Evolutionary conservation across 768 basidiomycete species (phyloP).

Genomic region (Gloeopeniophorella convolvens): DNA sequence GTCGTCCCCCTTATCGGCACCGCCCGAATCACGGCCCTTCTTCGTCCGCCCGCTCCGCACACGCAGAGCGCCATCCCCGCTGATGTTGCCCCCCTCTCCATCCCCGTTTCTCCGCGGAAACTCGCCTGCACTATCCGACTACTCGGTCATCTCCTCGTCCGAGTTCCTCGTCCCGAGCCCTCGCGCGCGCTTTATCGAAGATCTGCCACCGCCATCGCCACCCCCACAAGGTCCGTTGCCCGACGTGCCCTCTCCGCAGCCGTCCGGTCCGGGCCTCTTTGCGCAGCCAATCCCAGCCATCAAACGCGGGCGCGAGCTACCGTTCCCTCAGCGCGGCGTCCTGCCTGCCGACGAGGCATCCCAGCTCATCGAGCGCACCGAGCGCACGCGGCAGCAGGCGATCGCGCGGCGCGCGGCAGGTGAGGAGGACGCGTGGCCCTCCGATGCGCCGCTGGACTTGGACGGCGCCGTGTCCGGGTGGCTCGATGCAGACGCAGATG

Average conservation of each 20-base stretch:
- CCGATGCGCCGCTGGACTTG: background rate
- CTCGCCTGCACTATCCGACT: slow-evolving; percentile 12
- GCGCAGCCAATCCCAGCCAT: slow-evolving; percentile 10
- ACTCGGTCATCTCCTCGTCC: slow-evolving; percentile 15
- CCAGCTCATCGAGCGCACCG: slow-evolving; percentile 20
- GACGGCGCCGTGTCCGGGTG: background rate
- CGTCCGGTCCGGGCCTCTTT: slow-evolving; percentile 1
- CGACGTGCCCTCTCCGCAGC: background rate
- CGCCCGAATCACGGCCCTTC: background rate
- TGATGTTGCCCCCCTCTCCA: background rate
- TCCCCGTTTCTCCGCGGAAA: background rate
- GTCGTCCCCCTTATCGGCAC: background rate
- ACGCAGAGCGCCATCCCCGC: slow-evolving; percentile 2
- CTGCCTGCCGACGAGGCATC: slow-evolving; percentile 23
- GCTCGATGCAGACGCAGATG: background rate
- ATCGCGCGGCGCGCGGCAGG: background rate
- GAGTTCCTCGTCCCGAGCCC: slow-evolving; percentile 19
- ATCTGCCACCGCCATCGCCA: slow-evolving; percentile 21
- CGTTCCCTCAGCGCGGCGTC: slow-evolving; percentile 46
- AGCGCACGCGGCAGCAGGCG: background rate
- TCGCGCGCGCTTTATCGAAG: slow-evolving; percentile 13
- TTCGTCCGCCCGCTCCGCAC: background rate
- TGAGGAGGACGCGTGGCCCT: background rate
- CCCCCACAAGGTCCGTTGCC: slow-evolving; percentile 20
- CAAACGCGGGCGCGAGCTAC: slow-evolving; percentile 42